These are phyloP conservation scores for Thraustochytrium aureum DNA, from an alignment of 352 stramenopile genomes.

Conservation along the genomic window DNA sequence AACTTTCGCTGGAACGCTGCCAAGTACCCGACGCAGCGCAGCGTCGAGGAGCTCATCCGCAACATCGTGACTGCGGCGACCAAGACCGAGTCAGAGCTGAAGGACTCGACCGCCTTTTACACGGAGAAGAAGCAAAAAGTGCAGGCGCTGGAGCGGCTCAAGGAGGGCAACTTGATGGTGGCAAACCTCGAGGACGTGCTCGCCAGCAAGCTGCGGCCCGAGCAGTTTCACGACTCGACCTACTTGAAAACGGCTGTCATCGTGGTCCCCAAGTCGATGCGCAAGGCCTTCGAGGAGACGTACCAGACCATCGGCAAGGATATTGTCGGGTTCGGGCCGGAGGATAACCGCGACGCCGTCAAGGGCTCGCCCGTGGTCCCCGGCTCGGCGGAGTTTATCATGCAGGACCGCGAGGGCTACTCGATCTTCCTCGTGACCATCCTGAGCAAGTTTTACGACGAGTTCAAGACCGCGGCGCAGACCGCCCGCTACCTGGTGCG, in stretches of 20 bases:
- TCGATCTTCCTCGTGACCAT: slow-evolving; percentile 93
- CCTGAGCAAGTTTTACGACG: slow-evolving; percentile 89
- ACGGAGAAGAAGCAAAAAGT: slow-evolving; percentile 96
- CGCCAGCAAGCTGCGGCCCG: slow-evolving; percentile 70
- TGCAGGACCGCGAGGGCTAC: slow-evolving; percentile 84
- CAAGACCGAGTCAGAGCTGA: slow-evolving; percentile 69
- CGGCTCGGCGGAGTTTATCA: slow-evolving; percentile 60
- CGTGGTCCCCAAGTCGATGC: slow-evolving; percentile 83
- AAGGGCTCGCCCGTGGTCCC: slow-evolving; percentile 87
- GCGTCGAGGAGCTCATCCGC: slow-evolving; percentile 74
- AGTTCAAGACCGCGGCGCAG: slow-evolving; percentile 49
- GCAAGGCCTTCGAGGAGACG: slow-evolving; percentile 79
- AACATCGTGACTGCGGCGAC: slow-evolving; percentile 90
- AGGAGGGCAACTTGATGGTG: slow-evolving; percentile 92
- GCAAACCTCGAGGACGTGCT: slow-evolving; percentile 93
- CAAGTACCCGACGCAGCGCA: slow-evolving; percentile 91
- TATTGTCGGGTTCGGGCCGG: slow-evolving; percentile 73
- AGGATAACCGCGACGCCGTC: slow-evolving; percentile 79
- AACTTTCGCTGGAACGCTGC: slow-evolving; percentile 98
- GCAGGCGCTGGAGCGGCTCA: slow-evolving; percentile 79
- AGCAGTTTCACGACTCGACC: slow-evolving; percentile 88
- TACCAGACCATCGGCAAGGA: slow-evolving; percentile 81
- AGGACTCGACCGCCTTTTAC: slow-evolving; percentile 74
- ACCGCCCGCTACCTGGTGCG: slow-evolving; percentile 71
- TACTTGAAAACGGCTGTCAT: slow-evolving; percentile 96